These are phyloP conservation scores for Pichia sp. DNA, from an alignment of 1,139 yeast genomes.

Conservation along the genomic window DNA sequence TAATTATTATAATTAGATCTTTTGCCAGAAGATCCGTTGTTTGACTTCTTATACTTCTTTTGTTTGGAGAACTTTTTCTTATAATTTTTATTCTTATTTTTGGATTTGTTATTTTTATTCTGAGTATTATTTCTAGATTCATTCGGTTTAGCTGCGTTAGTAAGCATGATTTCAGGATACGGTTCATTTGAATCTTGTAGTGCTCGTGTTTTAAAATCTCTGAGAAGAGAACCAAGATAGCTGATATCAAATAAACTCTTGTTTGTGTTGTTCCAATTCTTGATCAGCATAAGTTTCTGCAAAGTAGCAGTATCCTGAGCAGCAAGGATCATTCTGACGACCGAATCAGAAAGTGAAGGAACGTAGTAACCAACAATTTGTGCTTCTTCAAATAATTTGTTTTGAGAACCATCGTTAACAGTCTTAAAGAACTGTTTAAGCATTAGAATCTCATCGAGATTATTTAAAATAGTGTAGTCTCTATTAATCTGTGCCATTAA, in stretches of 20 bases:
- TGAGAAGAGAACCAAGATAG: background rate
- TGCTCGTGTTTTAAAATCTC: no score
- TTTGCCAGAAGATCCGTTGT: no score
- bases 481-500: conserved; percentile 1
- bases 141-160: no score
- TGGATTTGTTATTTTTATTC: no score
- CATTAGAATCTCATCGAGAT: conserved; percentile 1
- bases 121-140: no score
- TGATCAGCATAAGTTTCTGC: background rate
- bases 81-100: no score
- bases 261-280: background rate
- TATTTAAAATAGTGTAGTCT: background rate
- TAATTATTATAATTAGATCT: no score
- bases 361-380: conserved; percentile 3
- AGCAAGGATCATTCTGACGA: conserved; percentile 1
- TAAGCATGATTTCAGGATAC: no score
- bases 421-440: background rate
- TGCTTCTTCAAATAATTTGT: background rate
- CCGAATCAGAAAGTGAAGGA: background rate
- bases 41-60: no score
- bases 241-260: background rate
- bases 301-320: conserved; percentile 1
- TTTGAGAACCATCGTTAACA: background rate
- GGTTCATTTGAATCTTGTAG: no score
- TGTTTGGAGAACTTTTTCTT: no score